A percentile compares a stretch with the other conserved stretches of the same genome.
These are phyloP conservation scores for Malus hybrid DNA, from an alignment of 331 rosid genomes.

Conservation along the genomic window DNA sequence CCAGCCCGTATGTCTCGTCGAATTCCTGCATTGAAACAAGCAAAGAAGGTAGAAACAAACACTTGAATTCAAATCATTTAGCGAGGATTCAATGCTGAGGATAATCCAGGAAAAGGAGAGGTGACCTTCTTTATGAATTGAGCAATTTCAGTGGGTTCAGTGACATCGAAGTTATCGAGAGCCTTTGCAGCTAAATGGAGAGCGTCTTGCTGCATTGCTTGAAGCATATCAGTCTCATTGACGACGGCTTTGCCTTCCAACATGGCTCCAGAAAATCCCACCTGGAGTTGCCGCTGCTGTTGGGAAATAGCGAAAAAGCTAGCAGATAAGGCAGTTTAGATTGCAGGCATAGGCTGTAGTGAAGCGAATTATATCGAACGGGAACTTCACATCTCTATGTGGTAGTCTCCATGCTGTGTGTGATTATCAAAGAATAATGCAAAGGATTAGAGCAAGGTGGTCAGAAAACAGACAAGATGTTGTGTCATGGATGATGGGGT, in stretches of 20 bases:
- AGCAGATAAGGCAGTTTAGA: neutral
- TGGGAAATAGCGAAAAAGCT: neutral
- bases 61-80: neutral
- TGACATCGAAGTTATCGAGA: slow-evolving; percentile 63
- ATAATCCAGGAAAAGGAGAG: neutral
- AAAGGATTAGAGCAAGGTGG: neutral
- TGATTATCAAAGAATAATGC: neutral
- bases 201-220: slow-evolving; percentile 67
- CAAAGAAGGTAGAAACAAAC: neutral
- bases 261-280: slow-evolving; percentile 27
- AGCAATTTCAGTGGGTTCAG: slow-evolving; percentile 71
- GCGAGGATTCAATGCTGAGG: neutral
- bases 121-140: slow-evolving; percentile 64
- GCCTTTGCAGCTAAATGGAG: slow-evolving; percentile 63
- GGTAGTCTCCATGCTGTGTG: neutral
- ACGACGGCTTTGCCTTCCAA: slow-evolving; percentile 80
- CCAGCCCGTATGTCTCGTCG: slow-evolving; percentile 48
- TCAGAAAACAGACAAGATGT: neutral
- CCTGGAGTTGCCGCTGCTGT: neutral
- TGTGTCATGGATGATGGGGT: neutral
- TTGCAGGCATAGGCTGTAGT: neutral
- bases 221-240: slow-evolving; percentile 78
- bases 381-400: neutral
- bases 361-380: neutral
- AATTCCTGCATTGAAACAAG: slow-evolving; percentile 46